These are phyloP conservation scores for Schizopora paradoxa DNA, from an alignment of 1,284 basidiomycete species.

Conservation along the genomic window DNA sequence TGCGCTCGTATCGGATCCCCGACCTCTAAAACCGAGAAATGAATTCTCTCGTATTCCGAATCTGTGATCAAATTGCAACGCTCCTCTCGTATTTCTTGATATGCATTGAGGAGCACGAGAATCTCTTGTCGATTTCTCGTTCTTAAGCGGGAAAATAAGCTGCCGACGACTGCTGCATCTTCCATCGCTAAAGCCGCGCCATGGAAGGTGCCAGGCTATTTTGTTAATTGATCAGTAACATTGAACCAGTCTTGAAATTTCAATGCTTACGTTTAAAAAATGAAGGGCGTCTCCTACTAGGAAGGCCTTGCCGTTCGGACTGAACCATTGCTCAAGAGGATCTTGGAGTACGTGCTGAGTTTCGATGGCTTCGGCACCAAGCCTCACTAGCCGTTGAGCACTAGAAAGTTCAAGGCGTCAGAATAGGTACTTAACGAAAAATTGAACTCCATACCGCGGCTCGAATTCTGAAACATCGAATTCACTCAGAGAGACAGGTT, in stretches of 20 bases:
- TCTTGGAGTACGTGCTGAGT: slow-evolving; percentile 12
- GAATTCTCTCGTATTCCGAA: slow-evolving; percentile 1
- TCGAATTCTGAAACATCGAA: slow-evolving; percentile 8
- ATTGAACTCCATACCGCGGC: slow-evolving; percentile 1
- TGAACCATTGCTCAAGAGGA: slow-evolving; percentile 42
- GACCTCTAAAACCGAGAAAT: slow-evolving; percentile 31
- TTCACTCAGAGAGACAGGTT: neutral
- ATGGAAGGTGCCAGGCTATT: slow-evolving; percentile 14
- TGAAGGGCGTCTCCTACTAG: slow-evolving; percentile 47
- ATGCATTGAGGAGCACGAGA: slow-evolving; percentile 42
- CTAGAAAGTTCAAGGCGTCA: slow-evolving; percentile 5
- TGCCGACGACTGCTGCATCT: slow-evolving; percentile 54
- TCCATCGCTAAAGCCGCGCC: slow-evolving; percentile 33
- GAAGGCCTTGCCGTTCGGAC: slow-evolving; percentile 36
- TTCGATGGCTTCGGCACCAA: slow-evolving; percentile 5
- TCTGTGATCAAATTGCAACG: slow-evolving; percentile 34
- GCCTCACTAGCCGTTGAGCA: neutral
- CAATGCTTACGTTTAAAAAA: slow-evolving; percentile 29
- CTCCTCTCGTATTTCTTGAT: slow-evolving; percentile 43
- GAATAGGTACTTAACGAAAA: too few relatives aligned
- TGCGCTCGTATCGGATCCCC: slow-evolving; percentile 30
- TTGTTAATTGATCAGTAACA: neutral
- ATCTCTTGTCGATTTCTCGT: slow-evolving; percentile 40
- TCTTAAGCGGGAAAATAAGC: slow-evolving; percentile 49
- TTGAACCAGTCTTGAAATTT: too few relatives aligned